phyloP scores from a whole-genome alignment of 192 early-diverging fungal species.

The Backusella parvicylindrica region DNA sequence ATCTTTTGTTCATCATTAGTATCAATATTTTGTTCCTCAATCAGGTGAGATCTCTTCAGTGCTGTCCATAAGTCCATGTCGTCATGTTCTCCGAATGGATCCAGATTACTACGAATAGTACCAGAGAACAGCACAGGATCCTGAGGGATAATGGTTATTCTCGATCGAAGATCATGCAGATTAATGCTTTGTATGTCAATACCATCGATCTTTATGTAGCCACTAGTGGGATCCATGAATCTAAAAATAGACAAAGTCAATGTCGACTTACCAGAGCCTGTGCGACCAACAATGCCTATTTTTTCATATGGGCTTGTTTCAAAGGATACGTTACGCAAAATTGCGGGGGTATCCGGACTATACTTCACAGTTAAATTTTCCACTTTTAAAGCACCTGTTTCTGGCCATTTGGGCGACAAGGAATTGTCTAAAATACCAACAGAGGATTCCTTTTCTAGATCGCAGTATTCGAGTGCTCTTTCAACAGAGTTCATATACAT shows the following conservation, averaged over 20 bases:
- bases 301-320: conserved; percentile 35
- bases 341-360: conserved; percentile 37
- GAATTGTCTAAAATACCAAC: not conserved
- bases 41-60: conserved; percentile 11
- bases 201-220: conserved; percentile 62
- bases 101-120: conserved; percentile 61
- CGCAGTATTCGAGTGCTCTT: conserved; percentile 77
- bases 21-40: too few relatives aligned
- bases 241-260: conserved; percentile 46
- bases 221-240: conserved; percentile 43
- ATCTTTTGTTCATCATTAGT: conserved; percentile 8
- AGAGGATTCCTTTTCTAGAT: conserved; percentile 74
- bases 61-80: conserved; percentile 53
- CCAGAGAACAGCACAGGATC: conserved; percentile 66
- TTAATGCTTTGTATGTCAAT: conserved; percentile 66
- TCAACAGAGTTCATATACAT: conserved; percentile 87
- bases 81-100: conserved; percentile 56
- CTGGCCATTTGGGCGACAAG: conserved; percentile 22
- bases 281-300: conserved; percentile 51
- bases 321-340: conserved; percentile 40
- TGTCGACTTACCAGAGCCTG: conserved; percentile 48
- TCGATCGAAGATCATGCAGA: conserved; percentile 60
- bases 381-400: conserved; percentile 28
- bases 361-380: conserved; percentile 34
- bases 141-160: conserved; percentile 88